Evolutionary conservation across 257 asterid genomes (phyloP), one percentile per base, ranked within the genome.

Genomic region (Eustoma russellianum): DNA sequence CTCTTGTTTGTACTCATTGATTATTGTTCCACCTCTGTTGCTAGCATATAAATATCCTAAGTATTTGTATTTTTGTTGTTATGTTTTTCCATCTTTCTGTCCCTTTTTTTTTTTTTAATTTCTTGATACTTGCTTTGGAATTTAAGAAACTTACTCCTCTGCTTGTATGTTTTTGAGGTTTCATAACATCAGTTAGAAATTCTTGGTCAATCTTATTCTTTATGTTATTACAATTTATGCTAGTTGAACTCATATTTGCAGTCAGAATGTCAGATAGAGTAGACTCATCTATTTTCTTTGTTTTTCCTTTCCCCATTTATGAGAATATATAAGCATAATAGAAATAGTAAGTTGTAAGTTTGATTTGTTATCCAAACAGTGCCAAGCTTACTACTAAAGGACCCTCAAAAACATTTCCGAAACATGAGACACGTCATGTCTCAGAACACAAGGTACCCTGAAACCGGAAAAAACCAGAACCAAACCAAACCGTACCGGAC

Each of bases 381-480:
- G 81, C 64, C 50, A 57, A 60, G 57, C 80, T 71, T 65, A 79
- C 79, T 57, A 61, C 72, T 41, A 83, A 77, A 76, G 88, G 80
- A 51, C 64, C 81, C 34, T 77, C 96, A 35, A 86, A 83, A 75
- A 81, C 67, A 59, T 79, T 86, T 14, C 76, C 91, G 24, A 86
- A 81, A 78, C 94, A 83, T 55, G 96, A 86, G 71, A 67, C 80
- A 13, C 76, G 88, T 14, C 82, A 79, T 54, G 72, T 86, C 65
- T 83, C 96, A 52, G 96, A 86, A 66, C 96, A 86, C 84, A 86
- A 86, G 94, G 96, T 86, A 60, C 45, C 75, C 18, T 41, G n/a
- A n/a, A n/a, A n/a, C n/a, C n/a, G n/a, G n/a, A n/a, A n/a, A n/a
- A n/a, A n/a, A n/a, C n/a, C n/a, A n/a, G n/a, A n/a, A n/a, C n/a